Evolutionary conservation across 371 early-diverging fungal species (phyloP).

Genomic region (Phascolomyces articulosus): DNA sequence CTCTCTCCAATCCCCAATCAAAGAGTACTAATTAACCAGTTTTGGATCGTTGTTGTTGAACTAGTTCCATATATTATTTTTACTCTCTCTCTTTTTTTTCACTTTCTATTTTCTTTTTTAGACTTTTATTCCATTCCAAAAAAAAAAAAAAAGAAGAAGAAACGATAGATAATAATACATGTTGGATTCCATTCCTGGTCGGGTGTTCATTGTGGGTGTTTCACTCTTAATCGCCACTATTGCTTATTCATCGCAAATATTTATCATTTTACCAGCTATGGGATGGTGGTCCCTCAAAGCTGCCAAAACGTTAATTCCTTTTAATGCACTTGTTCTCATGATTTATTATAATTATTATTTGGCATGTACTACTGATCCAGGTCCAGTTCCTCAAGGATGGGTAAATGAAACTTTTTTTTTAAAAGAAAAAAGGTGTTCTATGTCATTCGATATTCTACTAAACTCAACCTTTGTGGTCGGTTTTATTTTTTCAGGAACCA

Average conservation of each 20-base stretch:
- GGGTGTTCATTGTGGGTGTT: conserved; percentile 46
- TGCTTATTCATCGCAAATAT: conserved; percentile 46
- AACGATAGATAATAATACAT: conserved; percentile 16
- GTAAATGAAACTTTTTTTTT: too few relatives aligned
- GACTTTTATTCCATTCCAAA: too few relatives aligned
- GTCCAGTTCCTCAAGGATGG: conserved; percentile 75
- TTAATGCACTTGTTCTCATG: conserved; percentile 69
- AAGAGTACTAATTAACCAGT: too few relatives aligned
- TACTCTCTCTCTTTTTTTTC: too few relatives aligned
- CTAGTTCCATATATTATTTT: too few relatives aligned
- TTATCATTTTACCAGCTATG: conserved; percentile 37
- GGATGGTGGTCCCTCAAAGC: conserved; percentile 20
- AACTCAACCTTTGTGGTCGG: too few relatives aligned
- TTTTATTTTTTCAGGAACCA: conserved; percentile 44
- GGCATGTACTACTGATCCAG: conserved; percentile 80
- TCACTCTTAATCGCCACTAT: conserved; percentile 38
- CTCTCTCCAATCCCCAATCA: too few relatives aligned
- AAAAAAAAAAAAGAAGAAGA: not conserved
- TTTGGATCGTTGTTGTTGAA: too few relatives aligned
- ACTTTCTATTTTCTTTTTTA: too few relatives aligned
- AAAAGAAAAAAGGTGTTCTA: too few relatives aligned
- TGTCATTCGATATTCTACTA: too few relatives aligned
- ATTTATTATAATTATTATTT: conserved; percentile 85
- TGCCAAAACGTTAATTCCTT: conserved; percentile 53
- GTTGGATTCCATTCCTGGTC: conserved; percentile 48